Conservation (phyloP, 768 basidiomycete genomes). For the Kwoniella europaea region DNA sequence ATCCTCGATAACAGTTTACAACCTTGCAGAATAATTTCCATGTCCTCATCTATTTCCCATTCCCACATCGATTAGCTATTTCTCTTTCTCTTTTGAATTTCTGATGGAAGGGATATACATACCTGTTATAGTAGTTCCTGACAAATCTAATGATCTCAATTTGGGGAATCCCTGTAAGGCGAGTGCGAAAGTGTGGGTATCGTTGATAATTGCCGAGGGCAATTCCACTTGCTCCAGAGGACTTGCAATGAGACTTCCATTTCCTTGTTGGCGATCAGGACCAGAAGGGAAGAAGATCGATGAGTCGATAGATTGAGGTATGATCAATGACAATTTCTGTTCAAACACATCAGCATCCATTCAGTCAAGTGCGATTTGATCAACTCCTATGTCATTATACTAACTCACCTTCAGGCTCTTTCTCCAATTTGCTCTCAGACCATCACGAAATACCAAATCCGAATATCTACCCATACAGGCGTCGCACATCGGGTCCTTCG, state of each 20-base stretch:
- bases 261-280: neutral
- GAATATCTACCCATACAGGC: conserved; percentile 23
- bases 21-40: conserved; percentile 36
- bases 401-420: conserved; percentile 28
- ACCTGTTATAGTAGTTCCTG: conserved; percentile 39
- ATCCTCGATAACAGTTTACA: conserved; percentile 39
- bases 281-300: conserved; percentile 8
- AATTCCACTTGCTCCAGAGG: conserved; percentile 40
- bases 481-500: conserved; percentile 25
- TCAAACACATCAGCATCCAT: neutral
- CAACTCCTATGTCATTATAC: neutral
- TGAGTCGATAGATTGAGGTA: conserved; percentile 18
- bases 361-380: neutral
- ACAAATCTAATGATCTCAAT: conserved; percentile 38
- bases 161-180: conserved; percentile 18
- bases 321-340: conserved; percentile 15
- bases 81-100: neutral
- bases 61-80: neutral
- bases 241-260: neutral
- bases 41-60: conserved; percentile 32
- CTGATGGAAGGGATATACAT: neutral
- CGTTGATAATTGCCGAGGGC: conserved; percentile 20
- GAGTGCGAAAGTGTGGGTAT: conserved; percentile 13
- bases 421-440: conserved; percentile 24
- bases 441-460: conserved; percentile 24